Conservation (phyloP, 1,139 yeast genomes). For the Hanseniaspora uvarum region DNA sequence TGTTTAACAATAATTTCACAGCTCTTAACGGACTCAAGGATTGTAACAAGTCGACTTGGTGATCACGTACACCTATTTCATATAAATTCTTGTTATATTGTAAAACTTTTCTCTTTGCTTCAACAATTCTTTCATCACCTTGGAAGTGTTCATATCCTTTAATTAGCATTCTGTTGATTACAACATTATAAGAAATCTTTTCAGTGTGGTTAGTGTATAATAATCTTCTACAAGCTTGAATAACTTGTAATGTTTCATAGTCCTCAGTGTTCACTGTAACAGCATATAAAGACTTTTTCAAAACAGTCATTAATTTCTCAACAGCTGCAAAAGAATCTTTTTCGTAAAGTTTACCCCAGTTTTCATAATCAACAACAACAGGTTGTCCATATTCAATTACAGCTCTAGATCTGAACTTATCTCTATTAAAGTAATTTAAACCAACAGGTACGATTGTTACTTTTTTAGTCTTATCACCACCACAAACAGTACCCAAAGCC, state of each 20-base stretch:
- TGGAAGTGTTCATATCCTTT: constrained; percentile 54
- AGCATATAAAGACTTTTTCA: constrained; percentile 49
- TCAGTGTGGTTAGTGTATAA: constrained; percentile 42
- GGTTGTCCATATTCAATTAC: constrained; percentile 69
- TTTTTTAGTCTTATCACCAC: constrained; percentile 36
- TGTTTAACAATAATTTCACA: constrained; percentile 31
- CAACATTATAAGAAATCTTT: constrained; percentile 49
- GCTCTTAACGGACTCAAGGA: constrained; percentile 30
- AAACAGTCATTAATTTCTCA: constrained; percentile 42
- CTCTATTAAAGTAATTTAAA: constrained; percentile 65
- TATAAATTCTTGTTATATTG: constrained; percentile 45
- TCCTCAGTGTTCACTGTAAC: constrained; percentile 72
- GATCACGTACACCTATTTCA: constrained; percentile 56
- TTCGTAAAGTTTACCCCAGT: constrained; percentile 45
- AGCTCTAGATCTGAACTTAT: constrained; percentile 66
- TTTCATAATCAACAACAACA: constrained; percentile 43
- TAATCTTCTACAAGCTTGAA: constrained; percentile 66
- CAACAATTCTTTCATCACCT: constrained; percentile 47
- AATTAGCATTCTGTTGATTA: constrained; percentile 58
- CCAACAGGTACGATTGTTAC: constrained; percentile 66
- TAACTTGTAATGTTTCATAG: constrained; percentile 61
- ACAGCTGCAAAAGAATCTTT: constrained; percentile 50
- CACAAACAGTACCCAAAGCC: constrained; percentile 66
- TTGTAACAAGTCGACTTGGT: constrained; percentile 50
- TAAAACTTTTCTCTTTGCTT: constrained; percentile 43